A percentile compares a stretch with the other conserved stretches of the same genome.
phyloP scores from a whole-genome alignment of 768 basidiomycete species.

The Pleurotus platypus region DNA sequence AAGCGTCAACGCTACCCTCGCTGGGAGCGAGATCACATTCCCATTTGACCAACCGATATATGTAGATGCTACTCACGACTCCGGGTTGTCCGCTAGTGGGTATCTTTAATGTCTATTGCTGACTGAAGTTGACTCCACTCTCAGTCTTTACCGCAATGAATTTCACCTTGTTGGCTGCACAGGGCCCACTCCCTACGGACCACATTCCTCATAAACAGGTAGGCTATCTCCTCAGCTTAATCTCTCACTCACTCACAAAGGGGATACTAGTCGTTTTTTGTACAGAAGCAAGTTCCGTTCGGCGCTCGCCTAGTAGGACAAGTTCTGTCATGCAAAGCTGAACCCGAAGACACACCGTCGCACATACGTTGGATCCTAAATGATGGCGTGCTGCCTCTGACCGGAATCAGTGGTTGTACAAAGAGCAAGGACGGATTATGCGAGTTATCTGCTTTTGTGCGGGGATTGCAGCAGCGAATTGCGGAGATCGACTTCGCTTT shows the following conservation, averaged over 20 bases:
- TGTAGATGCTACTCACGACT: slow-evolving; percentile 75
- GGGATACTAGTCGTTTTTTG: slow-evolving; percentile 22
- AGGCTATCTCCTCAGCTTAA: slow-evolving; percentile 38
- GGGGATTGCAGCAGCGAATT: slow-evolving; percentile 52
- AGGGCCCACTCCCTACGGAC: slow-evolving; percentile 60
- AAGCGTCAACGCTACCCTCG: slow-evolving; percentile 68
- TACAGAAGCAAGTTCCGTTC: slow-evolving; percentile 30
- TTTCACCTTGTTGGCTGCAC: slow-evolving; percentile 55
- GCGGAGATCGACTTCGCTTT: slow-evolving; percentile 57
- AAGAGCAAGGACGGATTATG: slow-evolving; percentile 59
- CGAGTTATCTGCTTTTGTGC: slow-evolving; percentile 54
- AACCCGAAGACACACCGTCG: slow-evolving; percentile 14
- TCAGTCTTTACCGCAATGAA: slow-evolving; percentile 70
- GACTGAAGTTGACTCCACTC: not conserved
- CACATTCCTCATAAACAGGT: slow-evolving; percentile 54
- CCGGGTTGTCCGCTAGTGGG: not conserved
- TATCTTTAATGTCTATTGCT: too few relatives aligned
- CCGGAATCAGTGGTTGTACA: slow-evolving; percentile 59
- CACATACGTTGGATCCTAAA: slow-evolving; percentile 73
- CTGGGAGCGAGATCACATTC: slow-evolving; percentile 49
- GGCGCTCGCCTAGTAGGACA: slow-evolving; percentile 38
- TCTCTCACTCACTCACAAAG: slow-evolving; percentile 44
- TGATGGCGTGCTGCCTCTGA: slow-evolving; percentile 69
- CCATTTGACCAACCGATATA: slow-evolving; percentile 58
- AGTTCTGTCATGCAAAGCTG: slow-evolving; percentile 37